phyloP scores from a whole-genome alignment of 176 grass and related monocot species.

The Triticum turgidum region DNA sequence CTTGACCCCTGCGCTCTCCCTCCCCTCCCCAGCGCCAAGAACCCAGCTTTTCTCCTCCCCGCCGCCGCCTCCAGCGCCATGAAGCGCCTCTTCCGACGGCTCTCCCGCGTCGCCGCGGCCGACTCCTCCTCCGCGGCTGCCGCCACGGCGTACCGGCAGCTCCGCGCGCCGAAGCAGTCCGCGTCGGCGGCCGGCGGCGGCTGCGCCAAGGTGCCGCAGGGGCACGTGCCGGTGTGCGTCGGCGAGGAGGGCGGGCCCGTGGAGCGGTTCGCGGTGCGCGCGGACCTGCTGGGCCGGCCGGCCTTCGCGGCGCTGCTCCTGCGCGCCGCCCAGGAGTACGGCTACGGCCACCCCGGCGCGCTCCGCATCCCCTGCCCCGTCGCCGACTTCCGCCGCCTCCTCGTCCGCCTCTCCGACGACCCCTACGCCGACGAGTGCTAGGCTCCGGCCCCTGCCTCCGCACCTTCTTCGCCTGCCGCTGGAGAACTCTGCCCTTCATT shows the following conservation, averaged over 20 bases:
- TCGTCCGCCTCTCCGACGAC: constrained; percentile 34
- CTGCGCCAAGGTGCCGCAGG: constrained; percentile 31
- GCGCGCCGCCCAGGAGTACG: constrained; percentile 86
- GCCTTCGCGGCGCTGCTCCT: constrained; percentile 64
- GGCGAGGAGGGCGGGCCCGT: constrained; percentile 62
- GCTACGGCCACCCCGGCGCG: constrained; percentile 76
- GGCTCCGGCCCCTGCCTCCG: neutral
- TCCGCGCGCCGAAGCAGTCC: neutral
- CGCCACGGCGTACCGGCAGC: constrained; percentile 4
- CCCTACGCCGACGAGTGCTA: neutral
- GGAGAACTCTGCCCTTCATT: neutral
- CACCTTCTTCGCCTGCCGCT: neutral
- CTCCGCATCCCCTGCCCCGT: constrained; percentile 90
- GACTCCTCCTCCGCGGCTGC: constrained; percentile 4
- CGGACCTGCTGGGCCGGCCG: constrained; percentile 58
- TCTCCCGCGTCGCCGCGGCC: constrained; percentile 58
- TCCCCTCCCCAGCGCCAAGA: neutral
- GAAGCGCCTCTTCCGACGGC: constrained; percentile 55
- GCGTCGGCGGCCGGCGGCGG: no score
- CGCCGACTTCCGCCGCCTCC: constrained; percentile 57
- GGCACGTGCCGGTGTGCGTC: constrained; percentile 83
- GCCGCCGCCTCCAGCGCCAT: constrained; percentile 21
- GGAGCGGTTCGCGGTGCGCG: constrained; percentile 76
- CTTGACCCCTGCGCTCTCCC: neutral
- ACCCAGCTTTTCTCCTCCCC: neutral